These are phyloP conservation scores for Symbiodinium pilosum DNA, from an alignment of 73 alveolate genomes.

Conservation along the genomic window DNA sequence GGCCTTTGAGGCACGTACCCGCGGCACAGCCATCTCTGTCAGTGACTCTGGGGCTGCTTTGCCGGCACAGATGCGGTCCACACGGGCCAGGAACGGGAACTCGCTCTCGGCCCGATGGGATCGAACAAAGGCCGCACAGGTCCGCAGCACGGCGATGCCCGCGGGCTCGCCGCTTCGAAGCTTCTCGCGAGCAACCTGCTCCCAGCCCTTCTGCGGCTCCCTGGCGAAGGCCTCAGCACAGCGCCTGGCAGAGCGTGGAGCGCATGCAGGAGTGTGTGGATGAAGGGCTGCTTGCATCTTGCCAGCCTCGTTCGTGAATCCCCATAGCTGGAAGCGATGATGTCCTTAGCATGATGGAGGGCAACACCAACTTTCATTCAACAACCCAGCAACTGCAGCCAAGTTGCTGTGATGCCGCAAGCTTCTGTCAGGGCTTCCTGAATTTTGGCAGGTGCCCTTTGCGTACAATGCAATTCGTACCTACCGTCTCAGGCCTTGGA, in stretches of 20 bases:
- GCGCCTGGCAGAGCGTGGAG: not conserved
- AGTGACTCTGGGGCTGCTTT: not conserved
- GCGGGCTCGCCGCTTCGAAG: conserved; percentile 72
- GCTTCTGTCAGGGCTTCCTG: conserved; percentile 77
- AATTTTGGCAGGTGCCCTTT: no score
- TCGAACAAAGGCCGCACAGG: conserved; percentile 34
- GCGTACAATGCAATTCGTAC: no score
- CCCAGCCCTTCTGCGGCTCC: conserved; percentile 72
- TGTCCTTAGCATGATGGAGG: conserved; percentile 49
- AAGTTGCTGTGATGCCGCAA: conserved; percentile 35
- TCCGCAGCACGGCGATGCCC: conserved; percentile 43
- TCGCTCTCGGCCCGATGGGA: conserved; percentile 48
- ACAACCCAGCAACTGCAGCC: not conserved
- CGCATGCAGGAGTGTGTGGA: no score
- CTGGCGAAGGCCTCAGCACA: conserved; percentile 74
- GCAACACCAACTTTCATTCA: no score
- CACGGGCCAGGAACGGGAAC: conserved; percentile 34
- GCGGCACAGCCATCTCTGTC: conserved; percentile 54
- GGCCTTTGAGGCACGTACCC: conserved; percentile 39
- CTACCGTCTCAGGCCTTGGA: conserved; percentile 24
- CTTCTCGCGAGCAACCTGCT: conserved; percentile 36
- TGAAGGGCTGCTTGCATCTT: no score
- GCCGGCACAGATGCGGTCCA: conserved; percentile 42
- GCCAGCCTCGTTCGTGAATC: conserved; percentile 64
- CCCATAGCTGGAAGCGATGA: conserved; percentile 78